Evolutionary conservation across 1,284 basidiomycete genomes (phyloP), one percentile per base, ranked within the genome.

Genomic region (Cerioporus squamosus): DNA sequence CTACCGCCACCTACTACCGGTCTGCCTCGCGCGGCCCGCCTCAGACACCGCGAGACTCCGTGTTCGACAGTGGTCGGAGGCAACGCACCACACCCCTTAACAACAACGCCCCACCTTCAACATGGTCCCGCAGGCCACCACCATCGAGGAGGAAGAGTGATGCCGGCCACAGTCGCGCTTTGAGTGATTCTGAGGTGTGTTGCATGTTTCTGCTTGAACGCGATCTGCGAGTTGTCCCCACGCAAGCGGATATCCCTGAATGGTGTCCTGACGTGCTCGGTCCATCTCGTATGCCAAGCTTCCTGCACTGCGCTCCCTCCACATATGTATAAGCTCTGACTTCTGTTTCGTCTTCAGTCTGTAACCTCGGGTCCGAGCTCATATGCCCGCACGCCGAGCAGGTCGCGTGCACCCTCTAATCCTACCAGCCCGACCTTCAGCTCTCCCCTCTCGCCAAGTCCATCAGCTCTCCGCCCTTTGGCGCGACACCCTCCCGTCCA

Each of bases 111-210:
- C 84, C 88, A 0, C 90, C 90, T 0, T 91, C 89, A 3, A 89
- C 86, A 64, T 92, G 90, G 88, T 68, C 81, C 18, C 87, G 84
- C 60, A 79, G 87, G 5, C 88, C 88, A 6, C 74, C 80, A 24
- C 85, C 88, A 6, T 74, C 78, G 44, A 78, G 90, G 53, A 77
- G 88, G 48, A 87, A 81, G 74, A 91, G 89, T 60, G 82, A 88
- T 64, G 87, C 86, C 12, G 85, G 88, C 23, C 75, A 77, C 39
- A 73, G 73, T 47, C 77, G 75, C 31, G 68, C 74, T 17, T 61
- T 70, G 44, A 91, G 88, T 64, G 90, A 92, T 65, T 85, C 84
- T 4, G 90, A 92, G 79, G 88, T 90, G 52, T 55, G 81, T 73
- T 17, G 43, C 22, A 40, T 42, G 24, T 18, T 14, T 18, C 4